Base-by-base conservation (phyloP, 2,329 filamentous ascomycete genomes). In the Apiospora phragmitis region DNA sequence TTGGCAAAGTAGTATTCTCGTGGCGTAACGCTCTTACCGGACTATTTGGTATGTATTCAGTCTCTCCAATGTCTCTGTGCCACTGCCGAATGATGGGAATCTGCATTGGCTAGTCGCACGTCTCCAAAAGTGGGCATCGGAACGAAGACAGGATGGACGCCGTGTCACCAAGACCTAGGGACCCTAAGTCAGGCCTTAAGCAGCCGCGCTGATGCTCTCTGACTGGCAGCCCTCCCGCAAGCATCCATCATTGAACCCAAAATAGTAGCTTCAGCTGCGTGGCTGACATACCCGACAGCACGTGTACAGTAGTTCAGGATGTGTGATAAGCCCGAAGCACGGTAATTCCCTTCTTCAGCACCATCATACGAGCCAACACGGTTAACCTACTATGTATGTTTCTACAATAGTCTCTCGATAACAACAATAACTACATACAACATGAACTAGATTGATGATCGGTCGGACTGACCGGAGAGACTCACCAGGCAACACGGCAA, bases 251-350 rank as follows among this genome's bases (percentile, higher is more conserved):
- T 5, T n/a, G 32, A 21, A 62, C 55, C 55, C 29, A 38, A 62
- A 62, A 62, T 62, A 62, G 55, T 62, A 62, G 29, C 55, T 38
- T 32, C 32, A 62, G 55, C 55, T 62, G 55, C 55, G 21, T 32
- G 55, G 55, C 29, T 62, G 55, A 38, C 55, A 62, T 62, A 38
- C 4, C 32, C 55, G 55, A 14, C 32, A 62, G 9, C 55, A 62
- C 55, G 55, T 62, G 55, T 41, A 12, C 38, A 41, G 38, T 62
- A 11, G 55, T 35, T 38, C 32, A 38, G 55, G 32, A 14, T 62
- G 55, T 62, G 55, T 32, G 32, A 62, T 38, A 62, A 62, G 55
- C 32, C 32, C 55, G 24, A 12, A 12, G 55, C 55, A 35, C 55
- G 55, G 32, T 21, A 62, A 38, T 62, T 59, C 47, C 26, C 45